phyloP scores from a whole-genome alignment of 257 asterid species.

The Solanum sitiens region DNA sequence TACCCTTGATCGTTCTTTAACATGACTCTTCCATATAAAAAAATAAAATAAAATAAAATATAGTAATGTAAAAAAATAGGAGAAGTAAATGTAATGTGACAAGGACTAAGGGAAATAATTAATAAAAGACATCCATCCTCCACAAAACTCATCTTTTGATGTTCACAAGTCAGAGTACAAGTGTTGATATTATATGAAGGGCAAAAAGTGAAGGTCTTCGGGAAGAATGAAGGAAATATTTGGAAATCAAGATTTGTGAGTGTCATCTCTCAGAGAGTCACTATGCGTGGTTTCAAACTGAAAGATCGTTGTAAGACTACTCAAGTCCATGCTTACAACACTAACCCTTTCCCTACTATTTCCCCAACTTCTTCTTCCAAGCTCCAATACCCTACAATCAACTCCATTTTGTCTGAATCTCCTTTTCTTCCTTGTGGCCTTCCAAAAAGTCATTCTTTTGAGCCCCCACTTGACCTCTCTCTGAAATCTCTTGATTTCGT shows the following conservation, averaged over 20 bases:
- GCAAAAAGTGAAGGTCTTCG: not conserved
- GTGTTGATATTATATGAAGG: not conserved
- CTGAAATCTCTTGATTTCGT: constrained; percentile 37
- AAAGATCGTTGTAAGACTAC: constrained; percentile 44
- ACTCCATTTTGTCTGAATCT: constrained; percentile 26
- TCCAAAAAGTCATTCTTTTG: constrained; percentile 24
- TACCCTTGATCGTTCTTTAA: no score
- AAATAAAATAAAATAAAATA: no score
- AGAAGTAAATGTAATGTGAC: no score
- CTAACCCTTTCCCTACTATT: not conserved
- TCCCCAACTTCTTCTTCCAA: constrained; percentile 1
- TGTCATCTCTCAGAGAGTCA: constrained; percentile 16
- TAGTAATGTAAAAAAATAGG: no score
- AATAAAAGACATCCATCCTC: not conserved
- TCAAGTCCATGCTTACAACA: constrained; percentile 45
- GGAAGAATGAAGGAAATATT: not conserved
- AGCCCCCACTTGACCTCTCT: constrained; percentile 31
- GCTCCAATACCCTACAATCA: constrained; percentile 24
- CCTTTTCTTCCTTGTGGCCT: constrained; percentile 35
- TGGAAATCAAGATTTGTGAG: constrained; percentile 32
- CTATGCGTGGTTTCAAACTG: constrained; percentile 32
- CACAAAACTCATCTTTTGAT: not conserved
- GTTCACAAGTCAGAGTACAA: not conserved
- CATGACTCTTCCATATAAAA: no score
- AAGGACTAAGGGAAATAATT: not conserved